Conservation (phyloP, 129 eudicot species). For the Escallonia herrerae region DNA sequence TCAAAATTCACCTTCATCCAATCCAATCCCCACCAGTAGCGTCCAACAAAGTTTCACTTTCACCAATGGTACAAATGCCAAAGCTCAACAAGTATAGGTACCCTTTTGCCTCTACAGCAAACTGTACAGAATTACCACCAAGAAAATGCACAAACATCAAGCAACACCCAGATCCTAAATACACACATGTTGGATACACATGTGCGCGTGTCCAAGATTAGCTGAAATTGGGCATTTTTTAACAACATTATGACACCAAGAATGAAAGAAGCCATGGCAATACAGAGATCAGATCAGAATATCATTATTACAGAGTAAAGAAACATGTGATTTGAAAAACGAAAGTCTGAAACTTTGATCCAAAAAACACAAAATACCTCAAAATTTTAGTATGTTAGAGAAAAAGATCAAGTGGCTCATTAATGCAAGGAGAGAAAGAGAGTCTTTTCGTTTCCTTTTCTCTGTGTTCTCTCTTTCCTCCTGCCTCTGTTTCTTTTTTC, state of each 20-base stretch:
- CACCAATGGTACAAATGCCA: background rate
- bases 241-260: background rate
- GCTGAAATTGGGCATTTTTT: constrained; percentile 4
- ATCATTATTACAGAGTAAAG: constrained; percentile 6
- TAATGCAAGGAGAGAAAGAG: constrained; percentile 10
- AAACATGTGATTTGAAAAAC: constrained; percentile 3
- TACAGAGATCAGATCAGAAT: constrained; percentile 26
- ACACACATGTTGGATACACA: background rate
- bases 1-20: background rate
- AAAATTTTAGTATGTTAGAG: background rate
- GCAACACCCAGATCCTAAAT: background rate
- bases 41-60: background rate
- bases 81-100: constrained; percentile 4
- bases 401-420: constrained; percentile 2
- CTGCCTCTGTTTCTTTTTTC: background rate
- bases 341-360: constrained; percentile 7
- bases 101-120: constrained; percentile 1
- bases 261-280: constrained; percentile 9
- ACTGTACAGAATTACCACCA: background rate
- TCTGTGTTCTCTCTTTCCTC: background rate
- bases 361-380: constrained; percentile 2
- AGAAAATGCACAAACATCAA: background rate
- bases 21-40: background rate
- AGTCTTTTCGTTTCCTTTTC: constrained; percentile 5
- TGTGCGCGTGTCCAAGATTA: background rate